phyloP scores from a whole-genome alignment of 768 basidiomycete species.

The Podaxis sp. region DNA sequence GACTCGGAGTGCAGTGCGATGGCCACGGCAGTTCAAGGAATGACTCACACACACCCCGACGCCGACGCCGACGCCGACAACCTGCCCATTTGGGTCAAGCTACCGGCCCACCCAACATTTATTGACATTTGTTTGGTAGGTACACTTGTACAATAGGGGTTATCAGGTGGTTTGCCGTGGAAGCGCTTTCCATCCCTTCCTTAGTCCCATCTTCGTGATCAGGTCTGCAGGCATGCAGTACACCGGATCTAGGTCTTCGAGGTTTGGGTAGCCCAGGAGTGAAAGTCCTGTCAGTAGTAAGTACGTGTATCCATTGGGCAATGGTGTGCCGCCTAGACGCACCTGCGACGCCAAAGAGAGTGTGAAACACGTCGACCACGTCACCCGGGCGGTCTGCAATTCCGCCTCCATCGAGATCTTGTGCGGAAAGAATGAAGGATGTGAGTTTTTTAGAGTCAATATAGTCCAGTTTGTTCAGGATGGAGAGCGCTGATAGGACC shows the following conservation, averaged over 20 bases:
- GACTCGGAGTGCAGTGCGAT: not conserved
- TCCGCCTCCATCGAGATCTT: slow-evolving; percentile 87
- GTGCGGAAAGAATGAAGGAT: slow-evolving; percentile 83
- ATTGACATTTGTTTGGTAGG: too few relatives aligned
- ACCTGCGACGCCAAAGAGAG: slow-evolving; percentile 88
- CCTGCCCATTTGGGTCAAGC: too few relatives aligned
- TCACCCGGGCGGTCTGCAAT: slow-evolving; percentile 93
- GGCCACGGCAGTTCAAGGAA: too few relatives aligned
- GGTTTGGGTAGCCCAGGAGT: slow-evolving; percentile 78
- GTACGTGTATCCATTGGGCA: not conserved
- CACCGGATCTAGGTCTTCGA: slow-evolving; percentile 87
- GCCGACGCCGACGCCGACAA: too few relatives aligned
- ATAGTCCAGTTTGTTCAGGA: slow-evolving; percentile 79
- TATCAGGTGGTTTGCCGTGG: slow-evolving; percentile 22
- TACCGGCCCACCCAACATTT: too few relatives aligned
- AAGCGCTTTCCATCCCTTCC: slow-evolving; percentile 61
- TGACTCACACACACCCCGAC: too few relatives aligned
- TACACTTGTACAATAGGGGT: too few relatives aligned
- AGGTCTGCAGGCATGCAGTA: slow-evolving; percentile 90
- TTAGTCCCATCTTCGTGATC: slow-evolving; percentile 66
- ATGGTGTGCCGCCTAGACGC: slow-evolving; percentile 7
- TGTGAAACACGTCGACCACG: slow-evolving; percentile 97
- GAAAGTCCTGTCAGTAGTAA: slow-evolving; percentile 59
- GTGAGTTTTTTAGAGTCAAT: slow-evolving; percentile 79
- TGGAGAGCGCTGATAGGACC: slow-evolving; percentile 87